Evolutionary conservation across 345 rosid species (phyloP), one percentile per base, ranked within the genome.

Genomic region (Combretum micranthum): DNA sequence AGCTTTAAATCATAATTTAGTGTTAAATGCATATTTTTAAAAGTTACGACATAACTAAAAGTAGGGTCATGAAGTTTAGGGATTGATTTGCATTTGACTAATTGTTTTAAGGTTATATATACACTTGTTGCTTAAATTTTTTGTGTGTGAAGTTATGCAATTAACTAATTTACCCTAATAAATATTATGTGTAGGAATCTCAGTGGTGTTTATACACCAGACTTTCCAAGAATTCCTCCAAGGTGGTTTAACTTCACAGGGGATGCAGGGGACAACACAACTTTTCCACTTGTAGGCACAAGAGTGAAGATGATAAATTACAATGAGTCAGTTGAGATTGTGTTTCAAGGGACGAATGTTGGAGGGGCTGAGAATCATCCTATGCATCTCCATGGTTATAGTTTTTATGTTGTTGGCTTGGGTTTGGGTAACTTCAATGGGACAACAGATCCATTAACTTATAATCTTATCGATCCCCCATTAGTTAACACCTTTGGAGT

Each of bases 351-450:
- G 20, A 71, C 71, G 2, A 42, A 56, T 18, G 25, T 61, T 23
- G 51, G 9, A 32, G 39, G 10, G 8, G 64, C 65, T 10, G 59
- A 62, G 47, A 57, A 66, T 52, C 80, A 76, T 48, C 80, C 77
- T 12, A 65, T 76, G 53, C 80, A 76, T 45, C 47, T 76, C 12
- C 80, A 76, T 54, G 77, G 77, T 4, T 56, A 58, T 42, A 72
- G 68, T 53, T 76, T 72, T 64, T 72, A 65, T 45, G 51, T 65
- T 1, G 69, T 76, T 2, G 72, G 72, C 16, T 9, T 3, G 2
- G 76, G 80, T 2, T 47, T 6, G 0, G 70, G 77, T 21, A 76
- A 68, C 52, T 76, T 58, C 16, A 57, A 76, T 60, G 50, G 61
- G 8, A 26, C 15, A 13, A 64, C n/a, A 15, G 68, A 61, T 37